Base-by-base conservation (phyloP, 352 stramenopile species). In the Phytophthora melonis region DNA sequence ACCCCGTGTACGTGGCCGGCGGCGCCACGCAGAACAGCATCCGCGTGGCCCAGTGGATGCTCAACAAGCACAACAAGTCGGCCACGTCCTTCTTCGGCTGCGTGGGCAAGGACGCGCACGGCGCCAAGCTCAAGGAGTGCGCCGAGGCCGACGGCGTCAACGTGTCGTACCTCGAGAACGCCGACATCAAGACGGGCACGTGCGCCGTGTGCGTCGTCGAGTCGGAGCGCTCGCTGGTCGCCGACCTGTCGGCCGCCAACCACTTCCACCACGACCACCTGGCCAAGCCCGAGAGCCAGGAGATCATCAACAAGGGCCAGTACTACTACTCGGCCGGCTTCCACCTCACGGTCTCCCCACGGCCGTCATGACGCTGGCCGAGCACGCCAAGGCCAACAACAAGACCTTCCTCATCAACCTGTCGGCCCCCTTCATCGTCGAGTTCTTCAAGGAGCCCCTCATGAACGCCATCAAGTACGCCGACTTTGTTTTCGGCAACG, bases 31-130 rank as follows among this genome's bases (percentile, higher is more conserved):
- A 99, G 85, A 99, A 99, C 90, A 97, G 89, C 66, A 99, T 99
- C 80, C 97, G 98, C 61, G 97, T 99, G n/a, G 97, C 98, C 4
- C 97, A 99, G 85, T 99, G 98, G 98, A 99, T 99, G 97, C 84
- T 99, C 63, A 94, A 95, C 73, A 86, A 90, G 66, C 77, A 93
- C 79, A 95, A 95, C 81, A 67, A 75, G 58, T 75, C 68, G 49
- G 89, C 89, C 49, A 98, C 94, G 70, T 96, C 95, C 36, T 99
- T 98, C 87, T 98, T 99, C 70, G 98, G 98, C 70, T 97, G 89
- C 76, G 93, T 99, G 66, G 98, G 98, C 64, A 94, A 97, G 72
- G 98, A 99, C 84, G 88, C 89, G 16, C 98, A 98, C 74, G 97
- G 88, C 21, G 83, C 92, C 43, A 92, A 96, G 66, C 86, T 99